These are phyloP conservation scores for Amorphotheca resinae DNA, from an alignment of 495 filamentous ascomycete genomes.

Conservation along the genomic window DNA sequence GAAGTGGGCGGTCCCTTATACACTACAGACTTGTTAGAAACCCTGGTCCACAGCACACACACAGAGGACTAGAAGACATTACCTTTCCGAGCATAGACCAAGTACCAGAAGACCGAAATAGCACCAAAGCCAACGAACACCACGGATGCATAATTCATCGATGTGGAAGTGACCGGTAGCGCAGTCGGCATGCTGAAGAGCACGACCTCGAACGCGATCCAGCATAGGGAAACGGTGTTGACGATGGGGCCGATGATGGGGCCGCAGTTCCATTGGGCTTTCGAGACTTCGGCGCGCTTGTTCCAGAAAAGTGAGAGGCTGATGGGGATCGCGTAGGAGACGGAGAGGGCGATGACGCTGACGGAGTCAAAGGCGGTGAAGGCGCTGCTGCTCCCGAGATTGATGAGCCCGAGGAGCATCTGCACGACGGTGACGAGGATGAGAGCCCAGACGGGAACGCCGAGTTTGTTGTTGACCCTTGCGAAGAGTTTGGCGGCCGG, in stretches of 20 bases:
- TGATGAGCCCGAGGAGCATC: conserved; percentile 37
- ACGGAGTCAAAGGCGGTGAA: conserved; percentile 40
- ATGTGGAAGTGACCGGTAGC: conserved; percentile 26
- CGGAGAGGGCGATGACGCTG: conserved; percentile 32
- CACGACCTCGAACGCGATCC: conserved; percentile 20
- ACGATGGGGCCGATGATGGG: conserved; percentile 17
- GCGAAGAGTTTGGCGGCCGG: conserved; percentile 28
- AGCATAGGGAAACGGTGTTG: conserved; percentile 14
- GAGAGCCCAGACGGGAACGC: conserved; percentile 36
- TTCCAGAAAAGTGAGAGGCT: conserved; percentile 30
- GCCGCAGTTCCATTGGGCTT: conserved; percentile 18
- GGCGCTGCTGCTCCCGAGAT: conserved; percentile 33
- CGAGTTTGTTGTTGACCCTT: conserved; percentile 23
- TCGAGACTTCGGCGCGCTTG: conserved; percentile 12
- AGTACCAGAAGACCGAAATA: conserved; percentile 33
- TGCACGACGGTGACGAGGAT: conserved; percentile 27
- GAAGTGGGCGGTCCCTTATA: conserved; percentile 37
- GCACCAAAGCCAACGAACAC: conserved; percentile 26
- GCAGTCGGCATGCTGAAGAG: conserved; percentile 26
- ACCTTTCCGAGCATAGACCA: conserved; percentile 34
- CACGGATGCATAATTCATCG: conserved; percentile 34
- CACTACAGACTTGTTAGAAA: conserved; percentile 17
- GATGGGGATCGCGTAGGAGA: conserved; percentile 39
- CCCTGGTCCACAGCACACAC: conserved; percentile 1
- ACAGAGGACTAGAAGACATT: conserved; percentile 16